Evolutionary conservation across 306 rosid genomes (phyloP).

Genomic region (Alnus glutinosa): DNA sequence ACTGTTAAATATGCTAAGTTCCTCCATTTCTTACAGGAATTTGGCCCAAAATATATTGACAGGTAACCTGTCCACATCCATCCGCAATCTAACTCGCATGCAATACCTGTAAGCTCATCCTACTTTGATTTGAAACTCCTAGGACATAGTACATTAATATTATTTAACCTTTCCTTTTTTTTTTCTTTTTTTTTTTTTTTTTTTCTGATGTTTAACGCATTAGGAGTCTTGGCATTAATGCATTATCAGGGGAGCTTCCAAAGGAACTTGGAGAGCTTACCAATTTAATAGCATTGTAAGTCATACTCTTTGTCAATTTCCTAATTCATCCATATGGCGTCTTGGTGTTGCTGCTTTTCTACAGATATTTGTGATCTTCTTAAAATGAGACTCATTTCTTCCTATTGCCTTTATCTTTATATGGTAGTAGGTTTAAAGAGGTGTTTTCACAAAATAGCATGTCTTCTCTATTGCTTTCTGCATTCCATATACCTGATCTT

Average conservation of each 20-base stretch:
- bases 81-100: constrained; percentile 66
- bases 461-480: not conserved
- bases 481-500: not conserved
- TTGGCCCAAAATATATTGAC: constrained; percentile 62
- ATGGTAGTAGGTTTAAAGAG: not conserved
- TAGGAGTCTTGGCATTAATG: constrained; percentile 60
- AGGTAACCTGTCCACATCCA: constrained; percentile 60
- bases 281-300: constrained; percentile 47
- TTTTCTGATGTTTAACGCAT: constrained; percentile 8
- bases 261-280: constrained; percentile 67
- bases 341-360: not conserved
- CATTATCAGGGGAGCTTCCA: constrained; percentile 73
- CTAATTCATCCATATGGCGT: not conserved
- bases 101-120: constrained; percentile 57
- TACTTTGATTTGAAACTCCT: not conserved
- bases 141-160: not conserved
- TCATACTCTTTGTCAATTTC: not conserved
- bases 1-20: not conserved
- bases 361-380: not conserved
- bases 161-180: not conserved
- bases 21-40: constrained; percentile 42
- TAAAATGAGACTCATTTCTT: not conserved
- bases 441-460: not conserved
- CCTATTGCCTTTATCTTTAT: not conserved
- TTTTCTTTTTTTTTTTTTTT: no score